A percentile compares a stretch with the other conserved stretches of the same genome.
phyloP scores from a whole-genome alignment of 75 land plant genomes.

The Picea sitchensis region DNA sequence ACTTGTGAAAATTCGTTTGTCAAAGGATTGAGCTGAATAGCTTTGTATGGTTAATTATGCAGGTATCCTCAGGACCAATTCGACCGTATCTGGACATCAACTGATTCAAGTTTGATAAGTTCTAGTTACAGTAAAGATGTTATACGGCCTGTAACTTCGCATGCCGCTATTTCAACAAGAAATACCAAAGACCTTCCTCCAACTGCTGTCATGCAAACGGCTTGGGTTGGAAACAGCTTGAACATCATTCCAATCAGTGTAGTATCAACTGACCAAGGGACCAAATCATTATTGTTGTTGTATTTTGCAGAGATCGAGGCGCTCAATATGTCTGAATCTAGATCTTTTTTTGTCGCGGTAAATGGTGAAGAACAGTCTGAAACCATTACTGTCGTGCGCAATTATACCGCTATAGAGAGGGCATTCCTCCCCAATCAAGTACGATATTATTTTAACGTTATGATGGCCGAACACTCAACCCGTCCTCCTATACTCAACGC shows the following conservation, averaged over 20 bases:
- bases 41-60: not conserved
- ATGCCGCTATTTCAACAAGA: not conserved
- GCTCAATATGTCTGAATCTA: not conserved
- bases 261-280: not conserved
- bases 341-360: not conserved
- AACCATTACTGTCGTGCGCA: not conserved
- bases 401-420: not conserved
- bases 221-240: too few relatives aligned
- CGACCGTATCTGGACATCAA: not conserved
- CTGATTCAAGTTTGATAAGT: too few relatives aligned
- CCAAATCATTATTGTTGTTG: not conserved
- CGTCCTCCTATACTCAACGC: not conserved
- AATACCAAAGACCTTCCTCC: not conserved
- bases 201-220: too few relatives aligned
- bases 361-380: not conserved
- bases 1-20: not conserved
- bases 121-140: too few relatives aligned
- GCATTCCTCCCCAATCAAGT: not conserved
- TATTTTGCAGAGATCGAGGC: not conserved
- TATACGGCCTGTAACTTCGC: not conserved
- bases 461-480: not conserved
- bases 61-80: conserved; percentile 6
- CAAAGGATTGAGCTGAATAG: too few relatives aligned
- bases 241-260: too few relatives aligned
- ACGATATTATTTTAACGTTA: not conserved